Evolutionary conservation across 1,284 basidiomycete genomes (phyloP).

Genomic region (Pholiota adiposa): DNA sequence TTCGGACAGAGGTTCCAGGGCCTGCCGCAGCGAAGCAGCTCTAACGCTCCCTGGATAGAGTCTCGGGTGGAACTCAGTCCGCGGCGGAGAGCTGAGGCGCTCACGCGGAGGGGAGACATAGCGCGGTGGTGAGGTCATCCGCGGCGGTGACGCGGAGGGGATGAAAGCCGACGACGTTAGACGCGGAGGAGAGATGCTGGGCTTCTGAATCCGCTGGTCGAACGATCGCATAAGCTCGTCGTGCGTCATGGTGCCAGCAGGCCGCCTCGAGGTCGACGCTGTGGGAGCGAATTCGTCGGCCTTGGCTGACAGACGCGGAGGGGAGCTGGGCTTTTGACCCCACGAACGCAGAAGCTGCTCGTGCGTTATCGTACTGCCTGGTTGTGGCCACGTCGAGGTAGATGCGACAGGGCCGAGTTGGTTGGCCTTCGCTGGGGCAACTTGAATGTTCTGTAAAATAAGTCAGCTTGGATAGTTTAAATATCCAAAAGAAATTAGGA

Average conservation of each 20-base stretch:
- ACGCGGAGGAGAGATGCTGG: no score
- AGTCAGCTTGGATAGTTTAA: background rate
- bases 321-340: no score
- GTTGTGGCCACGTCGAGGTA: no score
- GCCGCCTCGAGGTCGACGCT: no score
- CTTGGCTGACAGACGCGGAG: no score
- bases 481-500: background rate
- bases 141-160: slow-evolving; percentile 1
- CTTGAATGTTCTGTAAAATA: slow-evolving; percentile 30
- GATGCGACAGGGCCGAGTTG: no score
- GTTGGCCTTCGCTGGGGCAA: slow-evolving; percentile 11
- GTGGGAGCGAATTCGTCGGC: no score
- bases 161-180: background rate
- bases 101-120: background rate
- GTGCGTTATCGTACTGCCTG: no score
- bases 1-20: background rate
- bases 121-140: background rate
- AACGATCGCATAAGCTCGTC: no score
- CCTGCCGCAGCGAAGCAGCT: slow-evolving; percentile 8
- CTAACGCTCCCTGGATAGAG: slow-evolving; percentile 30
- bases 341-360: no score
- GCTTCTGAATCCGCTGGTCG: no score
- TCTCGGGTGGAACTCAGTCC: slow-evolving; percentile 28
- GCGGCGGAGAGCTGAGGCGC: slow-evolving; percentile 5
- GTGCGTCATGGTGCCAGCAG: no score